phyloP scores from a whole-genome alignment of 1,284 basidiomycete genomes.

The Pseudozyma sp. region DNA sequence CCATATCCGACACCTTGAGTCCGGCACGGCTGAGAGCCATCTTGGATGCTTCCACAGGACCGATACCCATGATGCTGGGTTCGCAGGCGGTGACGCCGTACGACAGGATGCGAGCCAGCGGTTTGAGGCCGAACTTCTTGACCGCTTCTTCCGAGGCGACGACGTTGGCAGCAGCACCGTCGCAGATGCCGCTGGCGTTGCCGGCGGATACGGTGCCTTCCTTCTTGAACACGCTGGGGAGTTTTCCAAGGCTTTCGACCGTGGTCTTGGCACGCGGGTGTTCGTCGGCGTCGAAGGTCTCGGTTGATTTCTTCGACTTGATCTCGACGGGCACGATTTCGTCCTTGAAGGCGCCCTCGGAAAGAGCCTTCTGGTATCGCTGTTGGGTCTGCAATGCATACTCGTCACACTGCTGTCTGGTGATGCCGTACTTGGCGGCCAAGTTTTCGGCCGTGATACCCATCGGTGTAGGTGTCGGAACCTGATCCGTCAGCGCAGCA shows the following conservation, averaged over 20 bases:
- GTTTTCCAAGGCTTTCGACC: constrained; percentile 87
- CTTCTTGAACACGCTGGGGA: constrained; percentile 88
- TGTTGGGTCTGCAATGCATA: constrained; percentile 69
- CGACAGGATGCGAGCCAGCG: constrained; percentile 86
- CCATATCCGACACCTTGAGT: constrained; percentile 71
- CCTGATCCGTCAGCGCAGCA: constrained; percentile 72
- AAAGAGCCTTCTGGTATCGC: constrained; percentile 70
- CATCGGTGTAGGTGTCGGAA: constrained; percentile 72
- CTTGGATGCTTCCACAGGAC: constrained; percentile 71
- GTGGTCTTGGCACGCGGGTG: constrained; percentile 81
- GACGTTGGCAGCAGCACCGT: constrained; percentile 95
- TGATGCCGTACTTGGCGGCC: constrained; percentile 85
- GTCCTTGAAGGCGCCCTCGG: constrained; percentile 70
- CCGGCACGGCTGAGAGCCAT: constrained; percentile 69
- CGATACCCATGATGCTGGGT: constrained; percentile 74
- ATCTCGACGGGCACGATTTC: constrained; percentile 69
- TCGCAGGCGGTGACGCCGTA: constrained; percentile 73
- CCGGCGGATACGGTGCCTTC: constrained; percentile 92
- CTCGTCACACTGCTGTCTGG: constrained; percentile 83
- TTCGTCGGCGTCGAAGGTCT: constrained; percentile 70
- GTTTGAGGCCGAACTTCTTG: constrained; percentile 83
- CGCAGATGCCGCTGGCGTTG: constrained; percentile 94
- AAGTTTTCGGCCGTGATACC: constrained; percentile 84
- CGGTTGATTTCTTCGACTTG: constrained; percentile 65
- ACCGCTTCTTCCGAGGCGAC: constrained; percentile 91